These are phyloP conservation scores for Blechomonas ayalai DNA, from an alignment of 208 protist species.

Conservation along the genomic window DNA sequence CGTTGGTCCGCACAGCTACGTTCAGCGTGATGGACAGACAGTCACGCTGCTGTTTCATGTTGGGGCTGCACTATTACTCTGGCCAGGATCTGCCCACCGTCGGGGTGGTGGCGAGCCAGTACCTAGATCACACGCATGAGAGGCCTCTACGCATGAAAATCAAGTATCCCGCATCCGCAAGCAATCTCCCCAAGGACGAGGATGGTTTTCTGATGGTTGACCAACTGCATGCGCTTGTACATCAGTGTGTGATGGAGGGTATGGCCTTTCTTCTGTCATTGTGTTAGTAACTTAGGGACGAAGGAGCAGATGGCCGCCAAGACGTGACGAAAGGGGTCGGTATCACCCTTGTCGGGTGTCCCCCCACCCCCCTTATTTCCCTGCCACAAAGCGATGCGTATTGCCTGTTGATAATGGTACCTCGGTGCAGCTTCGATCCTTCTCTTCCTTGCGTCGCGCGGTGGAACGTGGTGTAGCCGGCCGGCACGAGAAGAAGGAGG, in stretches of 20 bases:
- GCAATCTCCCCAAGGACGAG: slow-evolving; percentile 4
- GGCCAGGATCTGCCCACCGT: slow-evolving; percentile 27
- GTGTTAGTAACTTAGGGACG: no score
- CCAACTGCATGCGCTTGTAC: slow-evolving; percentile 11
- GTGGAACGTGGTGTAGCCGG: no score
- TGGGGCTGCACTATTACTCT: slow-evolving; percentile 34
- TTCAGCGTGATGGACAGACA: slow-evolving; percentile 31
- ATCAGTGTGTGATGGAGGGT: slow-evolving; percentile 14
- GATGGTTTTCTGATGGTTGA: slow-evolving; percentile 21
- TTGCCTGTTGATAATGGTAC: no score
- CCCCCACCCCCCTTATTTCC: slow-evolving; percentile 1
- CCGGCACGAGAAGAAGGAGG: no score
- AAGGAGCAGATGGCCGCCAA: no score
- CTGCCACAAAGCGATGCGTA: not conserved
- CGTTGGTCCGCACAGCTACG: slow-evolving; percentile 13
- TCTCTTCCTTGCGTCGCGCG: no score
- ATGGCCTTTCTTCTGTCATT: slow-evolving; percentile 20
- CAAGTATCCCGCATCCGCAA: slow-evolving; percentile 12
- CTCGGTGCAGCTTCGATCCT: no score
- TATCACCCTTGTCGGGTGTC: not conserved
- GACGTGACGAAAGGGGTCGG: not conserved
- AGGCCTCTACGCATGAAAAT: slow-evolving; percentile 25
- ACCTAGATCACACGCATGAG: no score
- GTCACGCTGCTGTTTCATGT: slow-evolving; percentile 26
- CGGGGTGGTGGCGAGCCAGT: slow-evolving; percentile 30